Conservation (phyloP, 106 monocot species). For the Posidonia australis region DNA sequence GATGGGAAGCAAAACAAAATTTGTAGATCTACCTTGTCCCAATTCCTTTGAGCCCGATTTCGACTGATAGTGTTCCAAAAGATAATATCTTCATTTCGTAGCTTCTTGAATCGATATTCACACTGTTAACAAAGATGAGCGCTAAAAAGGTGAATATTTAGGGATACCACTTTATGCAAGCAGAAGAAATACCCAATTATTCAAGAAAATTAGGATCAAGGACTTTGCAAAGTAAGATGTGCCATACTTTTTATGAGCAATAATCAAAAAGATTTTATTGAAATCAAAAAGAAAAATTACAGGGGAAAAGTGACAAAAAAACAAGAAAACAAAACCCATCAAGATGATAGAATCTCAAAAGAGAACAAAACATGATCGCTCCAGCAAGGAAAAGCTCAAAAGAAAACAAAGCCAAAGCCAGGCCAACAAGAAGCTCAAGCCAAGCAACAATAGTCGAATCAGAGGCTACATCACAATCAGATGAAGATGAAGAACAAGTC, state of each 20-base stretch:
- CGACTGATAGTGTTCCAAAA: conserved; percentile 45
- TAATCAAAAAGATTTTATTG: not conserved
- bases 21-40: conserved; percentile 47
- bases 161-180: not conserved
- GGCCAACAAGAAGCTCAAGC: too few relatives aligned
- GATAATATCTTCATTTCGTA: conserved; percentile 44
- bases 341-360: too few relatives aligned
- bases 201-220: not conserved
- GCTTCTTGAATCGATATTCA: conserved; percentile 58
- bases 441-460: too few relatives aligned
- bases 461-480: too few relatives aligned
- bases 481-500: too few relatives aligned
- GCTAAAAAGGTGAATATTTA: not conserved
- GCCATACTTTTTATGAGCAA: too few relatives aligned
- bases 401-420: too few relatives aligned
- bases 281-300: too few relatives aligned
- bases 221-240: not conserved
- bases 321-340: too few relatives aligned
- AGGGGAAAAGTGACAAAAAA: too few relatives aligned
- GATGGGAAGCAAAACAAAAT: not conserved
- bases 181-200: not conserved
- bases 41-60: conserved; percentile 57
- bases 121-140: conserved; percentile 20
- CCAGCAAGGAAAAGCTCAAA: too few relatives aligned
- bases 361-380: too few relatives aligned